These are phyloP conservation scores for Pythium aquatile DNA, from an alignment of 352 stramenopile genomes.

Conservation along the genomic window DNA sequence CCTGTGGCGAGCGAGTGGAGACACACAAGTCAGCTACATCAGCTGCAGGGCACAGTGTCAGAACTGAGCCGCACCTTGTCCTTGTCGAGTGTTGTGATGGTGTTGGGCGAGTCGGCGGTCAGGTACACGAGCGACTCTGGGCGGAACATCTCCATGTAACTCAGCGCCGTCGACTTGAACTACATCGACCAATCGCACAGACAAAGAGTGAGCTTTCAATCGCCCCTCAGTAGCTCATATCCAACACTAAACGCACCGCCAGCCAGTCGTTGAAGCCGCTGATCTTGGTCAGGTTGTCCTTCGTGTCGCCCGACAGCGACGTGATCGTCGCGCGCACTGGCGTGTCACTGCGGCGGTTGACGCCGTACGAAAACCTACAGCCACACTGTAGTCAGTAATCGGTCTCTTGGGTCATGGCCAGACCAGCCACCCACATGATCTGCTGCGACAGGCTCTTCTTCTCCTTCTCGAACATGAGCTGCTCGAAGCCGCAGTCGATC, in stretches of 20 bases:
- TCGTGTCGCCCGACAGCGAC: slow-evolving; percentile 69
- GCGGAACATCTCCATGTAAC: slow-evolving; percentile 74
- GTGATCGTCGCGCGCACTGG: slow-evolving; percentile 68
- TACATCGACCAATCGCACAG: slow-evolving; percentile 18
- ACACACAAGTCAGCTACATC: background rate
- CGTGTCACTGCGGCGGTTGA: slow-evolving; percentile 56
- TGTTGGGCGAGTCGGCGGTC: slow-evolving; percentile 93
- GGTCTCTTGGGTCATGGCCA: slow-evolving; percentile 18
- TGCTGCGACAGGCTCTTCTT: slow-evolving; percentile 93
- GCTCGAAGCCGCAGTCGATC: slow-evolving; percentile 95
- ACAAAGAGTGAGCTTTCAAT: background rate
- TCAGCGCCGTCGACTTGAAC: slow-evolving; percentile 56
- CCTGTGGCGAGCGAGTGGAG: slow-evolving; percentile 23
- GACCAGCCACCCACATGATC: slow-evolving; percentile 86
- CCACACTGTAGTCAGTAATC: background rate
- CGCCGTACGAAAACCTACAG: slow-evolving; percentile 79
- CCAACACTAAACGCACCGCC: slow-evolving; percentile 31
- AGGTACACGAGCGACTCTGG: slow-evolving; percentile 93
- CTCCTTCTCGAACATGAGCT: slow-evolving; percentile 91
- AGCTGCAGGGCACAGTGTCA: background rate
- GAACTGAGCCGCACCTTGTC: slow-evolving; percentile 52
- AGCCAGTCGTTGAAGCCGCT: slow-evolving; percentile 87
- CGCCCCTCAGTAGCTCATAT: background rate
- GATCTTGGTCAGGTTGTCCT: slow-evolving; percentile 87
- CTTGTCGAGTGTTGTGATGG: slow-evolving; percentile 81